phyloP scores from a whole-genome alignment of 2,329 filamentous ascomycete genomes.

The Fusarium coicis region DNA sequence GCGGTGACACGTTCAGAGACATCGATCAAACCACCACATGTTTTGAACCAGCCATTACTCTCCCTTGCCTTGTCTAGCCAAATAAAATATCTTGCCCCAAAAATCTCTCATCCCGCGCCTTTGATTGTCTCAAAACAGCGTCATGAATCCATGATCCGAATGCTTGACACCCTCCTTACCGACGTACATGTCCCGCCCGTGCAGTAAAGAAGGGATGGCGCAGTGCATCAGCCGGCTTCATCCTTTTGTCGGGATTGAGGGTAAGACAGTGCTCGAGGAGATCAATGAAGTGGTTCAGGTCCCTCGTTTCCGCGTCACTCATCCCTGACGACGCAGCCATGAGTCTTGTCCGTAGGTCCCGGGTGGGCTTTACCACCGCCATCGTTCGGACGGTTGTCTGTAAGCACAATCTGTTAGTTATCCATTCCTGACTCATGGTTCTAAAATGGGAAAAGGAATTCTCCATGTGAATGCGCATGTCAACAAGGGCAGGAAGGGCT shows the following conservation, averaged over 20 bases:
- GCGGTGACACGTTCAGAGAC: constrained; percentile 31
- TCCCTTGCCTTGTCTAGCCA: constrained; percentile 35
- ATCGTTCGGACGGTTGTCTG: constrained; percentile 76
- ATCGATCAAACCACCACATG: constrained; percentile 19
- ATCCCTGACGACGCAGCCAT: constrained; percentile 79
- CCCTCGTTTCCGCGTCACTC: constrained; percentile 77
- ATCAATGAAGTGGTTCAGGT: constrained; percentile 86
- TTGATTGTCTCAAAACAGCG: constrained; percentile 18
- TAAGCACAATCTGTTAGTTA: constrained; percentile 36
- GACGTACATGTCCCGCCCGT: constrained; percentile 40
- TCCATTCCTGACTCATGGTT: constrained; percentile 15
- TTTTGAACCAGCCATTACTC: constrained; percentile 12
- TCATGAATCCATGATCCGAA: constrained; percentile 10
- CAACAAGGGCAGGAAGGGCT: constrained; percentile 31
- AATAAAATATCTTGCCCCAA: not conserved
- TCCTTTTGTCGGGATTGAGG: constrained; percentile 91
- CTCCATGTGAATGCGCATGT: constrained; percentile 14
- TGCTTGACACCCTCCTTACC: constrained; percentile 23
- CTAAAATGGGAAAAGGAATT: constrained; percentile 22
- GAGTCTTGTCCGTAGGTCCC: constrained; percentile 84
- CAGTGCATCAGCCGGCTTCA: constrained; percentile 86
- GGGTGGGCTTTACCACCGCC: constrained; percentile 77
- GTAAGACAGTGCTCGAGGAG: constrained; percentile 88
- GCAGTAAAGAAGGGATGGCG: constrained; percentile 85
- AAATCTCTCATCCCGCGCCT: constrained; percentile 2